Evolutionary conservation across 2,329 filamentous ascomycete species (phyloP).

Genomic region (Colletotrichum sp.): DNA sequence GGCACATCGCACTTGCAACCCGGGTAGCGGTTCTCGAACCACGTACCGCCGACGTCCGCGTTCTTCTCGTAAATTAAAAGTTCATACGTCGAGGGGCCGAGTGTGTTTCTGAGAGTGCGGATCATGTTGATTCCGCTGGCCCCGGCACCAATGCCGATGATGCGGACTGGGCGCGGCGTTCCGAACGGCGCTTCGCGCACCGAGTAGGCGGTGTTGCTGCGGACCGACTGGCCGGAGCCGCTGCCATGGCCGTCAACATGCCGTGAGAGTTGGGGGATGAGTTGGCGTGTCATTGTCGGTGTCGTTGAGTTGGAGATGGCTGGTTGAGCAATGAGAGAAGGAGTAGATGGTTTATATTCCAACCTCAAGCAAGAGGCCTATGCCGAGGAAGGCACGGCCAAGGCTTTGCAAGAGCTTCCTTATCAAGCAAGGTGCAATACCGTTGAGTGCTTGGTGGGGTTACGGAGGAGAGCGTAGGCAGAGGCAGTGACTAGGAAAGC

Average conservation of each 20-base stretch:
- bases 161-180: conserved; percentile 14
- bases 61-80: conserved; percentile 63
- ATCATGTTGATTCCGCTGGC: conserved; percentile 29
- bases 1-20: conserved; percentile 63
- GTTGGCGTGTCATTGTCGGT: conserved; percentile 20
- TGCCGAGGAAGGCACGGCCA: background rate
- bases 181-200: conserved; percentile 18
- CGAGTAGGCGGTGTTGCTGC: conserved; percentile 3
- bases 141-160: conserved; percentile 21
- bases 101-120: conserved; percentile 46
- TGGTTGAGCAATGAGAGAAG: background rate
- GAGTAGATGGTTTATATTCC: conserved; percentile 12
- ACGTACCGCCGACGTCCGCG: conserved; percentile 59
- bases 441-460: background rate
- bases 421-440: background rate
- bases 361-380: background rate
- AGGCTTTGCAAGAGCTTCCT: background rate
- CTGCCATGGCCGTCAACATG: conserved; percentile 16
- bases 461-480: background rate
- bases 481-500: background rate
- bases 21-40: conserved; percentile 64
- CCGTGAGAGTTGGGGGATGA: conserved; percentile 18
- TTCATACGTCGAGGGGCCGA: conserved; percentile 43
- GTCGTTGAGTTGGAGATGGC: background rate
- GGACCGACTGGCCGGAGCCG: background rate